Percentiles rank a stretch among this genome's conserved stretches.
Evolutionary conservation across 257 asterid species (phyloP).

Genomic region (Handroanthus guayacan): DNA sequence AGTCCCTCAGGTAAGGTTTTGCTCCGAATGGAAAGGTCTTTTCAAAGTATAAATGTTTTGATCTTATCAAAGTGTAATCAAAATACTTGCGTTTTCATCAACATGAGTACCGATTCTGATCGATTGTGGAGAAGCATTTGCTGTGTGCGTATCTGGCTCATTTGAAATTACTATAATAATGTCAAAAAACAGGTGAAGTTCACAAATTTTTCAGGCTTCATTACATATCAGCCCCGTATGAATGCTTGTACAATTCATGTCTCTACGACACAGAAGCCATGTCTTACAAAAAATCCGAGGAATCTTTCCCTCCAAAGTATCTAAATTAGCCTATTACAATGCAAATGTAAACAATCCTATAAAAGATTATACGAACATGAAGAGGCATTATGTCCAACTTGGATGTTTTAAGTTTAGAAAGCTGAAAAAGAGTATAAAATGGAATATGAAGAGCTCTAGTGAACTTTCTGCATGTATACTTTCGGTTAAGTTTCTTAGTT

Average conservation of each 20-base stretch:
- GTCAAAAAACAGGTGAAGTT: slow-evolving; percentile 8
- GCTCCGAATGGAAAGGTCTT: neutral
- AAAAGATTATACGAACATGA: neutral
- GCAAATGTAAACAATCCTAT: neutral
- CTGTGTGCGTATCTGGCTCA: neutral
- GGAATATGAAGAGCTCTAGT: slow-evolving; percentile 13
- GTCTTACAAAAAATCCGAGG: neutral
- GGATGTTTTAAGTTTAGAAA: neutral
- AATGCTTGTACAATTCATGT: neutral
- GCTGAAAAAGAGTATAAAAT: slow-evolving; percentile 27
- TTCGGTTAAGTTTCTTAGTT: slow-evolving; percentile 5
- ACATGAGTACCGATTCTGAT: neutral
- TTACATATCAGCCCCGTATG: neutral
- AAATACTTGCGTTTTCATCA: neutral
- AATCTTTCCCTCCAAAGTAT: neutral
- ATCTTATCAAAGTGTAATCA: slow-evolving; percentile 18
- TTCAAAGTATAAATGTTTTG: neutral
- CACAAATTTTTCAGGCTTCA: slow-evolving; percentile 7
- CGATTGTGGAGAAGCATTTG: neutral
- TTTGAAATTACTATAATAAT: neutral
- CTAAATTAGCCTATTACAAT: neutral
- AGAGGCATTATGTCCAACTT: neutral
- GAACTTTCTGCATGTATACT: slow-evolving; percentile 21
- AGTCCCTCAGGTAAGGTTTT: slow-evolving; percentile 86
- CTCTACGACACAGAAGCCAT: neutral